Conservation (phyloP, 148 eudicot species). For the Persicaria tinctoria region DNA sequence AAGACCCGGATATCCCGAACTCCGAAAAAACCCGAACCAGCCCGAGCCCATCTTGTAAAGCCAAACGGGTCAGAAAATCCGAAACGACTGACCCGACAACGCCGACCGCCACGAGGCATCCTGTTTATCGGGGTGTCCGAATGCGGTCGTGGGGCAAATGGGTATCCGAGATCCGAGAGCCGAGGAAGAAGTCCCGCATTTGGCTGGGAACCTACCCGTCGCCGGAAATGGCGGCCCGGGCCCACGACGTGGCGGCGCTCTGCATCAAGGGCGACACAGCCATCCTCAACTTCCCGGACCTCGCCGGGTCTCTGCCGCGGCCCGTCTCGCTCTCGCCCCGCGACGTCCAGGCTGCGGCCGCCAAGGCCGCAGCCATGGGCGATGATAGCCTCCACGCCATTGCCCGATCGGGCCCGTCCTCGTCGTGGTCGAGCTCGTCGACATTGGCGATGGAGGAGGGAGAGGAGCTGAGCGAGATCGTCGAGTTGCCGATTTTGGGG, state of each 20-base stretch:
- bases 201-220: slow-evolving; percentile 81
- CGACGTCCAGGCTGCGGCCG: slow-evolving; percentile 78
- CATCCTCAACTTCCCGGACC: slow-evolving; percentile 70
- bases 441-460: slow-evolving; percentile 22
- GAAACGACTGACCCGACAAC: neutral
- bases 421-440: slow-evolving; percentile 15
- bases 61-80: neutral
- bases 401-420: slow-evolving; percentile 12
- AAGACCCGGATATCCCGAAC: neutral
- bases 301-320: slow-evolving; percentile 50
- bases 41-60: neutral
- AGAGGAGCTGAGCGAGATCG: slow-evolving; percentile 50
- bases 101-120: slow-evolving; percentile 19
- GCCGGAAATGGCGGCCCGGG: slow-evolving; percentile 84
- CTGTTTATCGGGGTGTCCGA: slow-evolving; percentile 62
- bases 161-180: slow-evolving; percentile 83
- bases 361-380: slow-evolving; percentile 69
- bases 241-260: slow-evolving; percentile 74
- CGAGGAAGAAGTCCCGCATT: slow-evolving; percentile 64
- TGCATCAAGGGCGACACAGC: slow-evolving; percentile 67
- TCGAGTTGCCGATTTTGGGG: slow-evolving; percentile 62
- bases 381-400: slow-evolving; percentile 19
- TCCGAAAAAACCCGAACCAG: neutral
- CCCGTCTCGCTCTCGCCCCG: slow-evolving; percentile 51
- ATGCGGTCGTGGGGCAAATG: slow-evolving; percentile 79